A percentile compares a stretch with the other conserved stretches of the same genome.
Conservation (phyloP, 345 rosid genomes). For the Conringia planisiliqua region DNA sequence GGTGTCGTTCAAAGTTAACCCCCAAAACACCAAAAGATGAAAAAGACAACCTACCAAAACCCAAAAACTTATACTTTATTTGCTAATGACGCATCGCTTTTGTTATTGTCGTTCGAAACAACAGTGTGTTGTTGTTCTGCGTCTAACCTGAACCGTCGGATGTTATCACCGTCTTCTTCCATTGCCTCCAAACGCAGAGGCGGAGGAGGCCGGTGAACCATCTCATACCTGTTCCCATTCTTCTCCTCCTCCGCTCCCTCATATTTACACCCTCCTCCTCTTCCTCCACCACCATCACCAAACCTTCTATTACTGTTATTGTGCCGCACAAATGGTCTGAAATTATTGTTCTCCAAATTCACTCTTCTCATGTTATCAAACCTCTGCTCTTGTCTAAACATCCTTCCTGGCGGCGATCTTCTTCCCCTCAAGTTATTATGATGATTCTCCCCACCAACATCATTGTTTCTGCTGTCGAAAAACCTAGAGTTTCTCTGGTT, state of each 20-base stretch:
- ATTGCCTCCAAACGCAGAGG: background rate
- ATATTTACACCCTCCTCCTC: background rate
- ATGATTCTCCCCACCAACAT: background rate
- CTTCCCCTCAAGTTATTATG: background rate
- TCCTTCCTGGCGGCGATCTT: background rate
- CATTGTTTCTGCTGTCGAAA: background rate
- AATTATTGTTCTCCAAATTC: background rate
- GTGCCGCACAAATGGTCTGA: background rate
- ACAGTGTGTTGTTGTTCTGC: background rate
- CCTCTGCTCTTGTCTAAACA: background rate
- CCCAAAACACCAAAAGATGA: background rate
- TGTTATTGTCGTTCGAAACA: background rate
- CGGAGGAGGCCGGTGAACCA: slow-evolving; percentile 1
- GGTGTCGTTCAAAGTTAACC: background rate
- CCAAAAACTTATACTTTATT: background rate
- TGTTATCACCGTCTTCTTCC: background rate
- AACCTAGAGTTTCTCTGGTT: background rate
- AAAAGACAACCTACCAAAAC: background rate
- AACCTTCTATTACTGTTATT: background rate
- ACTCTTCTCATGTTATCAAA: background rate
- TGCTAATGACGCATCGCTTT: background rate
- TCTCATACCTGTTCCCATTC: background rate
- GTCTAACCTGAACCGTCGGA: background rate
- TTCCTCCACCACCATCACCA: slow-evolving; percentile 1
- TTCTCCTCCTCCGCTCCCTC: background rate